Base-by-base conservation (phyloP, 345 rosid species). In the Hibiscus tridactylites region DNA sequence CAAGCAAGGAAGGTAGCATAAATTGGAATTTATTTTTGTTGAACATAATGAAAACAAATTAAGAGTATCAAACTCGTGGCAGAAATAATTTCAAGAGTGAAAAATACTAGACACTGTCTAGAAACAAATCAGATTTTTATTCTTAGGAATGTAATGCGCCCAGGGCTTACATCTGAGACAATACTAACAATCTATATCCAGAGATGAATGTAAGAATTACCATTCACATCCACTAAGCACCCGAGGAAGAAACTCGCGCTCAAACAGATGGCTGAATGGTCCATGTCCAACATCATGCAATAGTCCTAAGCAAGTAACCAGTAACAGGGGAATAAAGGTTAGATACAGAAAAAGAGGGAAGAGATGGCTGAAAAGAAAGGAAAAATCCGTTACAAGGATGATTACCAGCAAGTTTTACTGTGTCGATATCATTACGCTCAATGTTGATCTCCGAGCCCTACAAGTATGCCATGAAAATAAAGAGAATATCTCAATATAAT, bases 231-330 rank as follows among this genome's bases (percentile, higher is more conserved):
- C 83, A 65, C 44, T 64, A 46, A 80, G 68, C 65, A 89, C 84
- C 71, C 17, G 81, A 5, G 94, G 94, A 75, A 89, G 90, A 82
- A 89, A 87, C 63, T 54, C 86, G 10, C 81, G 80, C 78, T 89
- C 91, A 80, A 89, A 89, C 76, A 84, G 17, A 79, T 89, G 91
- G 74, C 91, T 89, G 78, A 89, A 87, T n/a, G 94, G 94, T 28
- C 94, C 94, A 80, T 89, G 91, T 61, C 94, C 94, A 73, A 89
- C 84, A 81, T 89, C 94, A 78, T 89, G 94, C 78, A 89, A 79
- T 33, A 89, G 82, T 75, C 94, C 94, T 87, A 70, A 44, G 73
- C n/a, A 74, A 33, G 28, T 72, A 61, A 68, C 26, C 28, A 62
- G 66, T 37, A 71, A 26, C 24, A 53, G 28, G 42, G 2, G 5